These are phyloP conservation scores for Sporothrix humicola DNA, from an alignment of 2,329 filamentous ascomycete genomes.

Conservation along the genomic window DNA sequence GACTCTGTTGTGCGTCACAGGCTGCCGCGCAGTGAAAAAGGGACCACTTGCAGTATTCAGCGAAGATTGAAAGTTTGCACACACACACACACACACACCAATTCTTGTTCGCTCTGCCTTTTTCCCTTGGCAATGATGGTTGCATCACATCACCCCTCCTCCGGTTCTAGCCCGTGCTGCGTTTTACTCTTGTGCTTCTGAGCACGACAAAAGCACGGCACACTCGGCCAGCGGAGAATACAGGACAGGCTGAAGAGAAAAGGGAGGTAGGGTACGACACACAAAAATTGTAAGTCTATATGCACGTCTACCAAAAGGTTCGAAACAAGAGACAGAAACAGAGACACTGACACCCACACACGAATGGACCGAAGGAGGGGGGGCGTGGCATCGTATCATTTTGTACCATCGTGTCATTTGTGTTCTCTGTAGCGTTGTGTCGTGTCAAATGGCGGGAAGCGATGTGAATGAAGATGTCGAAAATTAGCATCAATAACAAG, in stretches of 20 bases:
- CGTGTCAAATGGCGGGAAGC: background rate
- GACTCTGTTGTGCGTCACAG: background rate
- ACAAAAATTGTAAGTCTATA: background rate
- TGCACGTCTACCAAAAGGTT: slow-evolving; percentile 1
- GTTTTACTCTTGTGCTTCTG: slow-evolving; percentile 26
- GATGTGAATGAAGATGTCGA: background rate
- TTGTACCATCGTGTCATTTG: background rate
- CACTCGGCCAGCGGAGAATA: slow-evolving; percentile 6
- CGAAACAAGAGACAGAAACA: background rate
- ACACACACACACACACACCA: background rate
- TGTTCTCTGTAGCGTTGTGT: background rate
- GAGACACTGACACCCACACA: background rate
- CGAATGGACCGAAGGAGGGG: background rate
- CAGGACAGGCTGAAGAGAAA: background rate
- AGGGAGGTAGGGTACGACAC: background rate
- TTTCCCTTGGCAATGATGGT: background rate
- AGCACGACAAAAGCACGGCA: slow-evolving; percentile 18
- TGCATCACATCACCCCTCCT: background rate
- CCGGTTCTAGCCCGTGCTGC: slow-evolving; percentile 13
- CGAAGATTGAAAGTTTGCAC: background rate
- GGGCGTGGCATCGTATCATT: background rate
- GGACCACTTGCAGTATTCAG: background rate
- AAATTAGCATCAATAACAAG: background rate
- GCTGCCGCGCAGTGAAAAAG: background rate
- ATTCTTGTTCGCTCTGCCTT: too few species aligned